Conservation (phyloP, 768 basidiomycete species). For the Strobilomyces echinocephalus region DNA sequence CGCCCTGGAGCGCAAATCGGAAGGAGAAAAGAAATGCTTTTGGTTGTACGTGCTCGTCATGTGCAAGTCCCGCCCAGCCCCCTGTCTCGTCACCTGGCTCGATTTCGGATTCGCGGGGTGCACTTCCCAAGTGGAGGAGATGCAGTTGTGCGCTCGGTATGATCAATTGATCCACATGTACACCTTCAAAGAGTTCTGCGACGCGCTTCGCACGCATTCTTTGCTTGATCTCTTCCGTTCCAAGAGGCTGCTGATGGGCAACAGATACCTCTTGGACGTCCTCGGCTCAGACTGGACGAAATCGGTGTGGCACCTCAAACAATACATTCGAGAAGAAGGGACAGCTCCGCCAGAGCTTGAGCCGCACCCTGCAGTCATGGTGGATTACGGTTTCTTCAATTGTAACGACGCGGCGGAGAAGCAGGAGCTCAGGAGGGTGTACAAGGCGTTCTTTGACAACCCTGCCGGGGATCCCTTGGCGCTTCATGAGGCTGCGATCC, state of each 20-base stretch:
- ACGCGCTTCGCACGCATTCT: background rate
- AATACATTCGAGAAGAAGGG: background rate
- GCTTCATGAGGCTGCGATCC: background rate
- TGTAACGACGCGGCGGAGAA: background rate
- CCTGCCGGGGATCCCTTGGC: background rate
- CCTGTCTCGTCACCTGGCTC: background rate
- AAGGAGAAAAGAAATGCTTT: background rate
- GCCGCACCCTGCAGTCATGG: background rate
- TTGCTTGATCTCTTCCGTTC: background rate
- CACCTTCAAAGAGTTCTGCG: constrained; percentile 2
- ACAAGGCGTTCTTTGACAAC: background rate
- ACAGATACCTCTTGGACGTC: background rate
- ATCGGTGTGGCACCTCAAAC: constrained; percentile 2
- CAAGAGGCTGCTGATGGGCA: background rate
- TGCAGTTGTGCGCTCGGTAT: background rate
- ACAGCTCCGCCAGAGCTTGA: background rate
- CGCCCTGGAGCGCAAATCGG: background rate
- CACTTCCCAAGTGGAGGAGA: background rate
- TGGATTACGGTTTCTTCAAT: constrained; percentile 3
- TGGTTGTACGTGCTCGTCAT: background rate
- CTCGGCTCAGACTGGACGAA: background rate
- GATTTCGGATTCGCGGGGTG: constrained; percentile 3
- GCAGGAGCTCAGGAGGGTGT: background rate
- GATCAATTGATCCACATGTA: background rate
- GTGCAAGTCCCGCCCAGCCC: background rate